phyloP scores from a whole-genome alignment of 2,329 filamentous ascomycete genomes.

The Ampelomyces quisqualis region DNA sequence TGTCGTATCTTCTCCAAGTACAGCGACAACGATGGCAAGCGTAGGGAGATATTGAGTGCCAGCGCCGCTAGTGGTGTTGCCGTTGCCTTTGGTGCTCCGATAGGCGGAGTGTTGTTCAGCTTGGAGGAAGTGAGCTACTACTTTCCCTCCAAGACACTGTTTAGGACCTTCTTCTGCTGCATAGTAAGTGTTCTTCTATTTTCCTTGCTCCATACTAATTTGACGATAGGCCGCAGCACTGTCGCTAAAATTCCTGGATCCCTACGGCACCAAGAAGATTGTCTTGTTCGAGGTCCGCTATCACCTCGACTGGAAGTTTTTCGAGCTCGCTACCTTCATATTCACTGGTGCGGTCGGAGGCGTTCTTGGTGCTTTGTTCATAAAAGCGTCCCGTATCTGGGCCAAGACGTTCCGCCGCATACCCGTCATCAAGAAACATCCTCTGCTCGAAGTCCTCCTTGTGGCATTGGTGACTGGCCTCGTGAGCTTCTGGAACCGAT shows the following conservation, averaged over 20 bases:
- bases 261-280: slow-evolving; percentile 94
- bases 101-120: slow-evolving; percentile 87
- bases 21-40: slow-evolving; percentile 88
- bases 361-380: slow-evolving; percentile 83
- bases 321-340: slow-evolving; percentile 83
- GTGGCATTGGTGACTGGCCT: slow-evolving; percentile 84
- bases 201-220: slow-evolving; percentile 14
- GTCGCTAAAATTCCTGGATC: slow-evolving; percentile 91
- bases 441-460: slow-evolving; percentile 81
- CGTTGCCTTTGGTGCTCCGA: slow-evolving; percentile 89
- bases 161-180: slow-evolving; percentile 97
- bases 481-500: slow-evolving; percentile 88
- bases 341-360: slow-evolving; percentile 85
- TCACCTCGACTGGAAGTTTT: slow-evolving; percentile 85
- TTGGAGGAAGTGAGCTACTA: slow-evolving; percentile 97
- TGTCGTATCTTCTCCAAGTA: slow-evolving; percentile 95
- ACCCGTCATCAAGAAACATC: slow-evolving; percentile 74
- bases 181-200: slow-evolving; percentile 59
- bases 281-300: slow-evolving; percentile 96
- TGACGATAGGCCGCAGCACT: slow-evolving; percentile 64
- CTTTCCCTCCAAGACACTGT: slow-evolving; percentile 95
- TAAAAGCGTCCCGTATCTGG: slow-evolving; percentile 92
- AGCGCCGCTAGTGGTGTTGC: slow-evolving; percentile 89
- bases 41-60: slow-evolving; percentile 89
- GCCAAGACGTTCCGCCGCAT: slow-evolving; percentile 85